These are phyloP conservation scores for Penicillium sp. DNA, from an alignment of 2,329 filamentous ascomycete species.

Conservation along the genomic window DNA sequence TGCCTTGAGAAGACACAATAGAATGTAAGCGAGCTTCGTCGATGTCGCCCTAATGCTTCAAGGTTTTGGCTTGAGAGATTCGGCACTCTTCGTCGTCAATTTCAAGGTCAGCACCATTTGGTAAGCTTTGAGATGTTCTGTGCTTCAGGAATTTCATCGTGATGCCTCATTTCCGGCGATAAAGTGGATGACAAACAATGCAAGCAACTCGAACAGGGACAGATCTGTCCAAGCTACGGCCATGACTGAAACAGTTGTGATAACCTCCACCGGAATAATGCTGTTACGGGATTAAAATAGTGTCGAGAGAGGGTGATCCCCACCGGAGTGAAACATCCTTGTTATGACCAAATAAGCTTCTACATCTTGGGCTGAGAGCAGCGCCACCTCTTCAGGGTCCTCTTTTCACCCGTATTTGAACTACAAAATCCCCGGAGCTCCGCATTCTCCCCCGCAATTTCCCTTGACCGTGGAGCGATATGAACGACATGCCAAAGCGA, in stretches of 20 bases:
- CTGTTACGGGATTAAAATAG: conserved; percentile 1
- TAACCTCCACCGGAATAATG: conserved; percentile 5
- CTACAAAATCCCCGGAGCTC: neutral
- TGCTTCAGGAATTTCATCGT: neutral
- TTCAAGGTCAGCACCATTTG: neutral
- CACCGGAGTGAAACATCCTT: conserved; percentile 1
- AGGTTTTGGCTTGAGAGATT: neutral
- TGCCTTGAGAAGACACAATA: too few relatives aligned
- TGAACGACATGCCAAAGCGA: neutral
- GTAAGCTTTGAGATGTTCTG: neutral
- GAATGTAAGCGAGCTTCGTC: neutral
- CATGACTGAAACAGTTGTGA: neutral
- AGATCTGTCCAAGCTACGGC: neutral
- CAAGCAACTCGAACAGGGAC: neutral
- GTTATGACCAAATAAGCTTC: neutral
- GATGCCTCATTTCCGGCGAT: neutral
- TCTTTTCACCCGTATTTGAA: neutral
- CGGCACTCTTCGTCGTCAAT: neutral
- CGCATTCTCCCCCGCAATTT: neutral
- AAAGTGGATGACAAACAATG: neutral
- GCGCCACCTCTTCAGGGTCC: neutral
- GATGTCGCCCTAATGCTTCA: neutral
- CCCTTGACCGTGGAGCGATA: neutral
- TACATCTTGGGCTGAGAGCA: neutral
- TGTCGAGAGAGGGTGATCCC: neutral